These are phyloP conservation scores for Cubamyces lactineus DNA, from an alignment of 768 basidiomycete genomes.

Conservation along the genomic window DNA sequence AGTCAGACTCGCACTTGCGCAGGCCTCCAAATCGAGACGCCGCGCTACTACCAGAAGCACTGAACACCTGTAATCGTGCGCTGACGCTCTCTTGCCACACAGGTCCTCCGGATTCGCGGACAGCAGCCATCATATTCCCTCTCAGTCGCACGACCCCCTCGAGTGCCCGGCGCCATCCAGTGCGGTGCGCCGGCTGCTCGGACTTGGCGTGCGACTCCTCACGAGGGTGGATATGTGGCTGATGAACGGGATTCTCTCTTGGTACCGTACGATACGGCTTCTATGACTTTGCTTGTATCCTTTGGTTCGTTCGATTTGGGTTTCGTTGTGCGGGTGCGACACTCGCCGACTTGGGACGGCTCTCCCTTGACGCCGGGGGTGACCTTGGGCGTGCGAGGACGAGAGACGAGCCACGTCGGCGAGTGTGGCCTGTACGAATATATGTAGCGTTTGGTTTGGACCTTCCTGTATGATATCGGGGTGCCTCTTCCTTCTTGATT, in stretches of 20 bases:
- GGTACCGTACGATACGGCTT: background rate
- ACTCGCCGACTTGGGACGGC: background rate
- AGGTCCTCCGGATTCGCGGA: constrained; percentile 14
- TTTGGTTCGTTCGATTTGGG: background rate
- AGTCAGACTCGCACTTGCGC: too few relatives aligned
- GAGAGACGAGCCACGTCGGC: background rate
- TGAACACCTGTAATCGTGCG: background rate
- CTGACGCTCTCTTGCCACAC: background rate
- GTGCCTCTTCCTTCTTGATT: too few relatives aligned
- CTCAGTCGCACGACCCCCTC: constrained; percentile 14
- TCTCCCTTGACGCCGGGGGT: background rate
- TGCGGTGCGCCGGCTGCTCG: background rate
- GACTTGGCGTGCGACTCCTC: constrained; percentile 14
- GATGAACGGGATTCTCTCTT: constrained; percentile 6
- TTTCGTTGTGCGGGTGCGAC: background rate
- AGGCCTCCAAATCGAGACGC: too few relatives aligned
- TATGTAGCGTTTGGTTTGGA: too few relatives aligned
- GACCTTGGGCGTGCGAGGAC: background rate
- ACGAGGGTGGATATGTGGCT: constrained; percentile 15
- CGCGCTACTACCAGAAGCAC: too few relatives aligned
- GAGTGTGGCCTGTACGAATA: background rate
- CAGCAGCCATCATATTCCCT: constrained; percentile 4
- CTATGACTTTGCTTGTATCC: too few relatives aligned
- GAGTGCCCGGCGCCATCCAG: background rate
- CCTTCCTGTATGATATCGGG: too few relatives aligned